phyloP scores from a whole-genome alignment of 1,284 basidiomycete species.

The Xerocomus nothofagi region DNA sequence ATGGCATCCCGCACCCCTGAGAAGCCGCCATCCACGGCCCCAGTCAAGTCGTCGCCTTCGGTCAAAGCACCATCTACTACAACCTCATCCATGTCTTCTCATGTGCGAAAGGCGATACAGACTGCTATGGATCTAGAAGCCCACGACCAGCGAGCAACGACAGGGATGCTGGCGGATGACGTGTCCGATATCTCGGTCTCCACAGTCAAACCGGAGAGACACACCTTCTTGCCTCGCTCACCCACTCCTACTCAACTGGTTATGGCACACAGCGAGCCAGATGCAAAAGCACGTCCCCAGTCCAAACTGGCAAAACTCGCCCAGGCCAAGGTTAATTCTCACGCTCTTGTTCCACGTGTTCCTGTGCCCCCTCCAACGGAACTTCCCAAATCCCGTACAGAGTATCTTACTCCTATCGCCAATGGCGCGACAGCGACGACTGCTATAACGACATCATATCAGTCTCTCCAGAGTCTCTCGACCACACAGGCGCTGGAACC shows the following conservation, averaged over 20 bases:
- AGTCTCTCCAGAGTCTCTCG: conserved; percentile 55
- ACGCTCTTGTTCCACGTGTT: conserved; percentile 38
- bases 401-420: conserved; percentile 71
- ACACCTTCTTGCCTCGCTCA: conserved; percentile 2
- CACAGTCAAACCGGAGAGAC: conserved; percentile 20
- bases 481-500: conserved; percentile 24
- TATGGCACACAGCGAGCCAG: conserved; percentile 14
- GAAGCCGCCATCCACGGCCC: conserved; percentile 13
- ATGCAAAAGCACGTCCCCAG: conserved; percentile 40
- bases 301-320: conserved; percentile 74
- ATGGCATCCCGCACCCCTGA: conserved; percentile 17
- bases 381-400: conserved; percentile 50
- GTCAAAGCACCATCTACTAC: conserved; percentile 31
- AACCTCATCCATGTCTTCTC: conserved; percentile 52
- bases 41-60: conserved; percentile 25
- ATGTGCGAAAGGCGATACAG: conserved; percentile 61
- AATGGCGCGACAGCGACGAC: conserved; percentile 76
- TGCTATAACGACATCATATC: conserved; percentile 77
- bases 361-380: conserved; percentile 34
- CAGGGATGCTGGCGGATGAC: conserved; percentile 12
- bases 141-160: conserved; percentile 19
- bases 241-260: conserved; percentile 10
- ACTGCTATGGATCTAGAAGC: conserved; percentile 50
- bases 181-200: conserved; percentile 26
- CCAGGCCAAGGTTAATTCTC: conserved; percentile 52